Percentiles rank a stretch among this genome's conserved stretches.
These are phyloP conservation scores for Phytophthora multivora DNA, from an alignment of 352 stramenopile species.

Conservation along the genomic window DNA sequence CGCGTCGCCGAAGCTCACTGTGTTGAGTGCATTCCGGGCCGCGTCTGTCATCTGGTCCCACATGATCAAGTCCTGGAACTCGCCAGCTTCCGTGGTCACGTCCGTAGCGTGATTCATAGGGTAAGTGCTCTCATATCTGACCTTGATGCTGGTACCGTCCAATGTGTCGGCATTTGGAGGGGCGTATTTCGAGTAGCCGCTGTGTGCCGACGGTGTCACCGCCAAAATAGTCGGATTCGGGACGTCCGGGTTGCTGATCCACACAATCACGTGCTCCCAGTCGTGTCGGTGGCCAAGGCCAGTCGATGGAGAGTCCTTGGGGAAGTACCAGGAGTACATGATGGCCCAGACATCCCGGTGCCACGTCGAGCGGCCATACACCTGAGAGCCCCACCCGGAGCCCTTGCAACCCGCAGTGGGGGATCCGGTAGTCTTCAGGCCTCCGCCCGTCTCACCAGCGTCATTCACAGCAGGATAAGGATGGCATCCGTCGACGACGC, in stretches of 20 bases:
- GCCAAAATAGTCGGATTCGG: conserved; percentile 18
- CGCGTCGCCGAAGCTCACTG: conserved; percentile 29
- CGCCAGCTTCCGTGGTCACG: conserved; percentile 12
- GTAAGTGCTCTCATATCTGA: conserved; percentile 22
- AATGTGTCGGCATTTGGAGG: conserved; percentile 18
- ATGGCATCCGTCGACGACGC: no score
- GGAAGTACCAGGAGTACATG: conserved; percentile 50
- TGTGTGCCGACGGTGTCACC: conserved; percentile 29
- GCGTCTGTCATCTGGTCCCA: conserved; percentile 26
- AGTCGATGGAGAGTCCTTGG: conserved; percentile 36
- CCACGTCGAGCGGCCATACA: conserved; percentile 22
- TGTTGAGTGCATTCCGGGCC: conserved; percentile 27
- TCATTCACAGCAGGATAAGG: conserved; percentile 21
- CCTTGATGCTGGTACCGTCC: conserved; percentile 24
- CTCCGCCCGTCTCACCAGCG: conserved; percentile 22
- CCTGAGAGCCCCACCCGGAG: conserved; percentile 25
- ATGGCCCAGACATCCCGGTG: conserved; percentile 29
- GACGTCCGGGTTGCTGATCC: conserved; percentile 21
- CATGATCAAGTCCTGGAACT: conserved; percentile 34
- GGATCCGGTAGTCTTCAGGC: conserved; percentile 6
- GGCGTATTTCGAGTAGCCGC: conserved; percentile 31
- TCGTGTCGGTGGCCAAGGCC: conserved; percentile 34
- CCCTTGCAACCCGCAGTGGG: conserved; percentile 28
- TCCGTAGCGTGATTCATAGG: conserved; percentile 28
- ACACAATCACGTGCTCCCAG: conserved; percentile 41